Conservation (phyloP, 208 protist species). For the Acanthamoeba quina region DNA sequence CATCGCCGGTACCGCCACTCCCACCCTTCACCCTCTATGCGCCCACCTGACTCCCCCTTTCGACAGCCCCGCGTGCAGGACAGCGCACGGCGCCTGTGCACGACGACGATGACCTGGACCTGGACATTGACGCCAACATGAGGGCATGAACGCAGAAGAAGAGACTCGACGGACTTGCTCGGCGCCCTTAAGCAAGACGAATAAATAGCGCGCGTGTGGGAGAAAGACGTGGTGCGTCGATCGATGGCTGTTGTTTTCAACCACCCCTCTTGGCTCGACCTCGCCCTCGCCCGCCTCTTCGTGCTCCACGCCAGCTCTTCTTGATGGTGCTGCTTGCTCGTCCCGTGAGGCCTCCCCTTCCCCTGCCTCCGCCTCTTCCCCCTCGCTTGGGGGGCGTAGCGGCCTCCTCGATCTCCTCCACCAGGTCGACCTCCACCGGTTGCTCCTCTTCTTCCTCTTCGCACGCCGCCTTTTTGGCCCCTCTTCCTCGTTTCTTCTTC, state of each 20-base stretch:
- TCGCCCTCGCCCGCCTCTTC: neutral
- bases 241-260: neutral
- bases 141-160: neutral
- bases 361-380: neutral
- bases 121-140: slow-evolving; percentile 63
- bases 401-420: neutral
- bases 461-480: neutral
- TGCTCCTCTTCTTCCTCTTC: neutral
- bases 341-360: neutral
- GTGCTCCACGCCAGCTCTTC: neutral
- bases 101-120: slow-evolving; percentile 43
- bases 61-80: neutral
- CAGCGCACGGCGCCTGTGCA: neutral
- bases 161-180: neutral
- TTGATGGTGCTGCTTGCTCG: neutral
- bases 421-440: neutral
- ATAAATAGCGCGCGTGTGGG: neutral
- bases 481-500: slow-evolving; percentile 1
- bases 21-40: neutral
- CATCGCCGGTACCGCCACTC: neutral
- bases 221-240: no score
- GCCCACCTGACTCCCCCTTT: neutral
- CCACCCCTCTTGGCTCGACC: neutral
- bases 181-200: neutral
- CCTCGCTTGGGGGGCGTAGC: neutral